These are phyloP conservation scores for Yamadazyma conglobata DNA, from an alignment of 1,139 yeast genomes.

Conservation along the genomic window DNA sequence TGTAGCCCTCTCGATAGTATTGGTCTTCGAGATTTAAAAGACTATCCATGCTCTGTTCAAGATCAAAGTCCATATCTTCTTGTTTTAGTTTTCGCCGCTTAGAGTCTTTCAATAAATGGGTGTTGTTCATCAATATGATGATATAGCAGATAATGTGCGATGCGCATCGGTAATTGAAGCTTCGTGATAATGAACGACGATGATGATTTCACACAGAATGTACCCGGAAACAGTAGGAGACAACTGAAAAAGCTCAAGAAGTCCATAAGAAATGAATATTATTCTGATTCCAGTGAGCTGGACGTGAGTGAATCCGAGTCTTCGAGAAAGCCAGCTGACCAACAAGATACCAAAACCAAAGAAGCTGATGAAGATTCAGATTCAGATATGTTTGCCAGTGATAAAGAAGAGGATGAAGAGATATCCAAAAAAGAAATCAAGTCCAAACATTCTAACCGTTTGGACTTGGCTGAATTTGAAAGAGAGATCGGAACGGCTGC, in stretches of 20 bases:
- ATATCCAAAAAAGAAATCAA: too few species aligned
- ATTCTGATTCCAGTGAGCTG: constrained; percentile 29
- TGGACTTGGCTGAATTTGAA: constrained; percentile 31
- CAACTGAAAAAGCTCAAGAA: constrained; percentile 19
- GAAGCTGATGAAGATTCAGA: constrained; percentile 12
- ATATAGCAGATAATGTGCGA: too few species aligned
- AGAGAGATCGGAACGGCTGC: constrained; percentile 12
- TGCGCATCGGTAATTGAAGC: constrained; percentile 6
- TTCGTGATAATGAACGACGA: constrained; percentile 11
- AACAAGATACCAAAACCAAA: too few species aligned
- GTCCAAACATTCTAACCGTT: too few species aligned
- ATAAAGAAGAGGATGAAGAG: constrained; percentile 16
- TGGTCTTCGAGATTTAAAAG: constrained; percentile 52
- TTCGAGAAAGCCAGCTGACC: too few species aligned
- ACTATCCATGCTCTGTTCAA: constrained; percentile 40
- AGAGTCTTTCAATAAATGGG: constrained; percentile 2
- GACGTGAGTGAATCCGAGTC: constrained; percentile 12
- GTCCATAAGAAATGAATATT: constrained; percentile 26
- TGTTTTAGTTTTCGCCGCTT: constrained; percentile 10
- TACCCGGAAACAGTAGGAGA: constrained; percentile 24
- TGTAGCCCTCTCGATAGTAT: constrained; percentile 59
- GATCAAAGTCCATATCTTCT: constrained; percentile 8
- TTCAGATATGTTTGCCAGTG: constrained; percentile 42
- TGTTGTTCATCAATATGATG: not conserved
- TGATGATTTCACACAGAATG: constrained; percentile 20